Evolutionary conservation across 306 rosid genomes (phyloP).

Genomic region (Vigna radiata): DNA sequence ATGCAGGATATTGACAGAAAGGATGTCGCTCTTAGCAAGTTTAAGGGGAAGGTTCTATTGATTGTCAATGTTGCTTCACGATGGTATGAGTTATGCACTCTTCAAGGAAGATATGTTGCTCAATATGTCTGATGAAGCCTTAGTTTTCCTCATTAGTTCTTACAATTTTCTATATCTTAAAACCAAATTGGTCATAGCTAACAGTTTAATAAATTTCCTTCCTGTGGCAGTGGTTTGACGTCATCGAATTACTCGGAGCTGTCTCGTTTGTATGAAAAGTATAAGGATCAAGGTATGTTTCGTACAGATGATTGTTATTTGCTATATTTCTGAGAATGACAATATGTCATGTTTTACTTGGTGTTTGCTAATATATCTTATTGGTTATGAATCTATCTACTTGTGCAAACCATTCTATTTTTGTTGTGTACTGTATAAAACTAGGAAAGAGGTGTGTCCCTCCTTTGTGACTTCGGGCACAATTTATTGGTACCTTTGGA

Average conservation of each 20-base stretch:
- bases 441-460: not conserved
- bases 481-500: not conserved
- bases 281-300: slow-evolving; percentile 78
- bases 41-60: slow-evolving; percentile 92
- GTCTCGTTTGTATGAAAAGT: slow-evolving; percentile 82
- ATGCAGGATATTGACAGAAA: slow-evolving; percentile 88
- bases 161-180: not conserved
- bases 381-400: slow-evolving; percentile 39
- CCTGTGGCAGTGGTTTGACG: slow-evolving; percentile 80
- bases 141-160: not conserved
- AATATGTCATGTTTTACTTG: slow-evolving; percentile 32
- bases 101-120: slow-evolving; percentile 15
- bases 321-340: slow-evolving; percentile 1
- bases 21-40: slow-evolving; percentile 81
- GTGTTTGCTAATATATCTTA: slow-evolving; percentile 22
- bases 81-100: slow-evolving; percentile 69
- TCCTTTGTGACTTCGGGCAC: slow-evolving; percentile 18
- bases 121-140: slow-evolving; percentile 2
- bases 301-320: slow-evolving; percentile 31
- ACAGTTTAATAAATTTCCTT: slow-evolving; percentile 35
- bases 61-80: slow-evolving; percentile 96
- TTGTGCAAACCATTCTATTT: slow-evolving; percentile 17
- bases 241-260: slow-evolving; percentile 91
- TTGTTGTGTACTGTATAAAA: slow-evolving; percentile 15
- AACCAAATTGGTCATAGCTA: not conserved